These are phyloP conservation scores for Aurinia saxatilis DNA, from an alignment of 345 rosid genomes.

Conservation along the genomic window DNA sequence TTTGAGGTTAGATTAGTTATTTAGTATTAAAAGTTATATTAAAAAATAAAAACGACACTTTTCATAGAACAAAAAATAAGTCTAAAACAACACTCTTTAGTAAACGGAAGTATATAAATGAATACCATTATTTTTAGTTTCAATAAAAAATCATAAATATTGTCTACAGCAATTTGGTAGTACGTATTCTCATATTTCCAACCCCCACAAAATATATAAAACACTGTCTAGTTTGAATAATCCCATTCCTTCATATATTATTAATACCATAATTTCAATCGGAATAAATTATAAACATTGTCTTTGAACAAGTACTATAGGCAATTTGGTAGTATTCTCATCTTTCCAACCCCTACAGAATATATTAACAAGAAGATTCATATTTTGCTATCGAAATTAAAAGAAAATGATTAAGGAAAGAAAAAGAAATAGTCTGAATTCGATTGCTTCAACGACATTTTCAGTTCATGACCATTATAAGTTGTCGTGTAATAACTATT, in stretches of 20 bases:
- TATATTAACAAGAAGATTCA: background rate
- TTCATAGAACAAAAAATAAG: no score
- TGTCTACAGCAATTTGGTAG: conserved; percentile 1
- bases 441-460: conserved; percentile 24
- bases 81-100: no score
- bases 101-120: no score
- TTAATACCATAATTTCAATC: no score
- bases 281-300: background rate
- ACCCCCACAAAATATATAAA: background rate
- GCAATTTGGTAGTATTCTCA: conserved; percentile 11
- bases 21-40: no score
- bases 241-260: background rate
- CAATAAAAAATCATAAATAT: background rate
- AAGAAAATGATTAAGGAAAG: background rate
- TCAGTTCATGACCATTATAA: conserved; percentile 23
- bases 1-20: no score
- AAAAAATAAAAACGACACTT: no score
- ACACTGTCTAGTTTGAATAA: background rate
- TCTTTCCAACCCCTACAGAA: conserved; percentile 7
- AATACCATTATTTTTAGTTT: no score
- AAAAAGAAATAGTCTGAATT: conserved; percentile 16
- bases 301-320: background rate
- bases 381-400: conserved; percentile 12
- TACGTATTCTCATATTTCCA: conserved; percentile 15
- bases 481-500: conserved; percentile 26